Evolutionary conservation across 306 rosid species (phyloP).

Genomic region (Ochetophila trinervis): DNA sequence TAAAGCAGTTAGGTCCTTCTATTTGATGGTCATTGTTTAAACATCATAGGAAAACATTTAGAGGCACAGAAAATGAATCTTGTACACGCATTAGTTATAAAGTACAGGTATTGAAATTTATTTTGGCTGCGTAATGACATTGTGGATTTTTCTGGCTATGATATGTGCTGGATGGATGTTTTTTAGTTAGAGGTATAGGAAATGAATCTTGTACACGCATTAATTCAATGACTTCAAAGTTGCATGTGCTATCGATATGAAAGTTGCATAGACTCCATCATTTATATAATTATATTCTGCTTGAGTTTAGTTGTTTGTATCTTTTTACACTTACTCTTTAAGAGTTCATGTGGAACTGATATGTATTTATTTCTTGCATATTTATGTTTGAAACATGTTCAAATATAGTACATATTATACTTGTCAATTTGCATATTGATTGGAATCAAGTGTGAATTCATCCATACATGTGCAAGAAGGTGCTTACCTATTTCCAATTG

Average conservation of each 20-base stretch:
- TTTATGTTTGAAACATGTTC: slow-evolving; percentile 15
- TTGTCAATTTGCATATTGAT: not conserved
- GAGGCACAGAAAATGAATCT: not conserved
- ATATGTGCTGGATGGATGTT: not conserved
- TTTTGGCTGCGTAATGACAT: not conserved
- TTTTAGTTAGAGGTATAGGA: not conserved
- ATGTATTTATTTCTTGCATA: not conserved
- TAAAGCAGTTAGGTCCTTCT: slow-evolving; percentile 6
- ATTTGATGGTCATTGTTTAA: not conserved
- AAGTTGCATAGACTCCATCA: not conserved
- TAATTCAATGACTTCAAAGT: not conserved
- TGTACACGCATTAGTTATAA: not conserved
- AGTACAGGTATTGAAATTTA: not conserved
- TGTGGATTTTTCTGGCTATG: not conserved
- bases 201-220: not conserved
- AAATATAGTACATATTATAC: not conserved
- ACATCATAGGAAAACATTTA: not conserved
- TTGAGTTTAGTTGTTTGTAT: slow-evolving; percentile 9
- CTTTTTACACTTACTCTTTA: not conserved
- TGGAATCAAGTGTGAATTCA: slow-evolving; percentile 5
- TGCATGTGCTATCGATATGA: not conserved
- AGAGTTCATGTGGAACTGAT: not conserved
- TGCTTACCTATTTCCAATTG: slow-evolving; percentile 15
- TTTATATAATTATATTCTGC: not conserved
- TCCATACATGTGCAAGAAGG: slow-evolving; percentile 7